Percentiles rank a stretch among this genome's conserved stretches.
phyloP scores from a whole-genome alignment of 2,329 filamentous ascomycete species.

The Exophiala bonariae region DNA sequence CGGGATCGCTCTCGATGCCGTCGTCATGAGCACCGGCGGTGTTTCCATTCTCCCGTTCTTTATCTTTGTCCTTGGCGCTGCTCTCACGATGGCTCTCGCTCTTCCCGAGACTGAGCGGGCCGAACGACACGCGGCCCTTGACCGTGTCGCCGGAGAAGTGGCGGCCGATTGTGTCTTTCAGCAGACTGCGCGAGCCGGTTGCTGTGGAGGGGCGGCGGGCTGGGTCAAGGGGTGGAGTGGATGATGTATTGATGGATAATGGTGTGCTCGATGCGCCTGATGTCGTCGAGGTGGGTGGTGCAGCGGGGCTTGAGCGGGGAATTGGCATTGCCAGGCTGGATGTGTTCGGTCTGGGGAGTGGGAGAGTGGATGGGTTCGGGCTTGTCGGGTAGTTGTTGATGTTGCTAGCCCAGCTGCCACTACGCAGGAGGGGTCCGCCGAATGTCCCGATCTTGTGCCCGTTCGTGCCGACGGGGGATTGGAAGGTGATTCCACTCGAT shows the following conservation, averaged over 20 bases:
- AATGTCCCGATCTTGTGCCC: constrained; percentile 18
- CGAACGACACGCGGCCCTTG: constrained; percentile 24
- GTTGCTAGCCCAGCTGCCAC: constrained; percentile 16
- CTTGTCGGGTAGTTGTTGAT: constrained; percentile 9
- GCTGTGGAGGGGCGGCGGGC: constrained; percentile 12
- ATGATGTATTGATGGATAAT: constrained; percentile 6
- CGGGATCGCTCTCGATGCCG: constrained; percentile 16
- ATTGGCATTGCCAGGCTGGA: too few relatives aligned
- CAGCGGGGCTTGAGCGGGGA: constrained; percentile 2
- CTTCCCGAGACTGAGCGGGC: constrained; percentile 15
- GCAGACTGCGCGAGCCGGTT: constrained; percentile 10
- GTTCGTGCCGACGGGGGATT: constrained; percentile 16
- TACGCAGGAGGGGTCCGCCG: constrained; percentile 11
- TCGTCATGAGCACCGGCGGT: not conserved
- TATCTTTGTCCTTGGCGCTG: constrained; percentile 18
- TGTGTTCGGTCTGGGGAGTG: too few relatives aligned
- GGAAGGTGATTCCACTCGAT: constrained; percentile 25
- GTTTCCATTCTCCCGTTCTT: not conserved
- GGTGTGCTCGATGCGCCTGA: not conserved
- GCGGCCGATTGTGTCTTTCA: constrained; percentile 26
- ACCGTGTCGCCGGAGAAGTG: constrained; percentile 22
- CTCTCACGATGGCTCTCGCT: constrained; percentile 11
- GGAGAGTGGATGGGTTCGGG: not conserved
- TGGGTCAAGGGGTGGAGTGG: constrained; percentile 3
- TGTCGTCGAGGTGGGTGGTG: constrained; percentile 2